Evolutionary conservation across 1,139 yeast genomes (phyloP), one percentile per base, ranked within the genome.

Genomic region (Pichia sp.): DNA sequence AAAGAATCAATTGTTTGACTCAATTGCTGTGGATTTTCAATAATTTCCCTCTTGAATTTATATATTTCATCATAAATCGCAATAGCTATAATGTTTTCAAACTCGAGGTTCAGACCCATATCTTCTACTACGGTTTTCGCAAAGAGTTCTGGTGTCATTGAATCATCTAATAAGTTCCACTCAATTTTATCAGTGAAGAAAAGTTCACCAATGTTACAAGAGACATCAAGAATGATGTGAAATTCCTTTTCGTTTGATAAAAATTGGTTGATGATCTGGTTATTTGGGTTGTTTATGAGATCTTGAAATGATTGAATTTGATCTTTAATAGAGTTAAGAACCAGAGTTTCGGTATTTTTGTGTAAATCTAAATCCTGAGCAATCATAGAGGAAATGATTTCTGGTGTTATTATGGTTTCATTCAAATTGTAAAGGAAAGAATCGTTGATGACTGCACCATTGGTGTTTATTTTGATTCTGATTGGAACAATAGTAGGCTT

Each of bases 121-220:
- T 92, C 99, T 36, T 78, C 73, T 4, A 87, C 96, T 2, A 90
- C 88, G 4, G 75, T 75, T 51, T 73, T 77, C 0, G 97, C 95
- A 68, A 92, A 92, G 42, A 67, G 68, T 59, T 88, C 96, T 0
- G 98, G 97, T 0, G 94, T 79, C 5, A 84, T 62, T 1, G 71
- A 67, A n/a, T 72, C 69, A 52, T 80, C 79, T 31, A 67, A 71
- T 49, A 92, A 68, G 59, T 92, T 95, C 97, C 98, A 92, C 63
- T 92, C 98, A 54, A 92, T 83, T 59, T 85, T 84, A 65, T 92
- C 99, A 56, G 90, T 95, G 57, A 83, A 87, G 41, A 90, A 72
- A 56, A 81, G 82, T 58, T 85, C 85, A 55, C 88, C 88, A 51
- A 92, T 69, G 60, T 84, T 87, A 38, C 94, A 88, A 11, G 94